phyloP scores from a whole-genome alignment of 441 rosid genomes.

The Populus hybrid region DNA sequence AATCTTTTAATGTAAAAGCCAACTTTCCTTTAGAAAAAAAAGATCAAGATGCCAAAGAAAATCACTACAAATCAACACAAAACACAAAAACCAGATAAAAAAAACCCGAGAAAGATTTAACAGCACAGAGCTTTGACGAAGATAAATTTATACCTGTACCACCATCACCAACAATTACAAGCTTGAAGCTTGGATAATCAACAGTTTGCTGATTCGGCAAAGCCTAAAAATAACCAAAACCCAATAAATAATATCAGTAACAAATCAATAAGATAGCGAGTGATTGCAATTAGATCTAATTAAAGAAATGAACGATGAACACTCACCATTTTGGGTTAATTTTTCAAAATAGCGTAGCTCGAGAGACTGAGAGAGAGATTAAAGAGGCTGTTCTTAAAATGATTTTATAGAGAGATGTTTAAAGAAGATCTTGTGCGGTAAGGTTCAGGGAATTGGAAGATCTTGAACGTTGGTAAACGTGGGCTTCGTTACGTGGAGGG shows the following conservation, averaged over 20 bases:
- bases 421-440: neutral
- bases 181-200: slow-evolving; percentile 68
- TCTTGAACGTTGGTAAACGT: neutral
- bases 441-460: neutral
- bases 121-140: neutral
- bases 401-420: neutral
- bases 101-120: neutral
- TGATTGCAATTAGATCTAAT: neutral
- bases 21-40: neutral
- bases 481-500: neutral
- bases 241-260: neutral
- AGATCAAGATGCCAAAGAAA: neutral
- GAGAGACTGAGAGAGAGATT: neutral
- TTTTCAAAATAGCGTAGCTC: neutral
- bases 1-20: neutral
- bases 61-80: neutral
- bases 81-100: neutral
- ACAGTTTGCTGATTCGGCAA: slow-evolving; percentile 43
- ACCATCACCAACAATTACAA: slow-evolving; percentile 66
- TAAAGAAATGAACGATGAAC: neutral
- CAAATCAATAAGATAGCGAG: no score
- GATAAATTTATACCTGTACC: slow-evolving; percentile 38
- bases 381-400: neutral
- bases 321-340: neutral
- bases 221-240: slow-evolving; percentile 4